Conservation (phyloP, 768 basidiomycete species). For the Leccinum obscurum region DNA sequence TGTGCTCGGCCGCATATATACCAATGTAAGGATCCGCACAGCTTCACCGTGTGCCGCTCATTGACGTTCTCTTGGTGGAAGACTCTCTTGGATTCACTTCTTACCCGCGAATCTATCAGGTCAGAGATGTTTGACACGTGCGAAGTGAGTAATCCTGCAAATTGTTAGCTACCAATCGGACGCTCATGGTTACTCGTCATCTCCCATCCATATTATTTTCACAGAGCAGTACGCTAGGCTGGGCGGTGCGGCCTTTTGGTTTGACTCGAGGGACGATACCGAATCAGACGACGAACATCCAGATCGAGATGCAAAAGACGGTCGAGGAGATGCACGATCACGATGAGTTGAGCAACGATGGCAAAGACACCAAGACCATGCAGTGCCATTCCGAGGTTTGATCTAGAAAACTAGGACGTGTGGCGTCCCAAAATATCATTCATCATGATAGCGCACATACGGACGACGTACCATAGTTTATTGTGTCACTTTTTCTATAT, state of each 20-base stretch:
- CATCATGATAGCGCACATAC: no score
- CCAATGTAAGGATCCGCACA: not conserved
- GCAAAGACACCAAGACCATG: no score
- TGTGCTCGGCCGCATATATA: not conserved
- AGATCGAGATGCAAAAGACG: not conserved
- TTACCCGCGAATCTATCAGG: constrained; percentile 5
- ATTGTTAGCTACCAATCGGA: not conserved
- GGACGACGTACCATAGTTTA: no score
- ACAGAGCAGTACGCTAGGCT: not conserved
- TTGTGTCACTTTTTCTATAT: no score
- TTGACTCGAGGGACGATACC: not conserved
- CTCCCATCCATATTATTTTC: not conserved
- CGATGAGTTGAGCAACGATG: no score
- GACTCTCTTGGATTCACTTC: constrained; percentile 15
- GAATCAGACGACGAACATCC: not conserved
- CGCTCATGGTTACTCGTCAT: not conserved
- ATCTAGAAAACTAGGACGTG: not conserved
- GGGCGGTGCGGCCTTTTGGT: not conserved
- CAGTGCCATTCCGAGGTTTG: not conserved
- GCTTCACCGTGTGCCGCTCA: no score
- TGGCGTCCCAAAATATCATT: no score
- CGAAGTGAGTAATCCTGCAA: not conserved
- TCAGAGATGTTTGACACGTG: not conserved
- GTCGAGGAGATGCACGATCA: not conserved
- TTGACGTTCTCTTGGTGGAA: not conserved